Base-by-base conservation (phyloP, 2,329 filamentous ascomycete genomes). In the Botrytis byssoidea region DNA sequence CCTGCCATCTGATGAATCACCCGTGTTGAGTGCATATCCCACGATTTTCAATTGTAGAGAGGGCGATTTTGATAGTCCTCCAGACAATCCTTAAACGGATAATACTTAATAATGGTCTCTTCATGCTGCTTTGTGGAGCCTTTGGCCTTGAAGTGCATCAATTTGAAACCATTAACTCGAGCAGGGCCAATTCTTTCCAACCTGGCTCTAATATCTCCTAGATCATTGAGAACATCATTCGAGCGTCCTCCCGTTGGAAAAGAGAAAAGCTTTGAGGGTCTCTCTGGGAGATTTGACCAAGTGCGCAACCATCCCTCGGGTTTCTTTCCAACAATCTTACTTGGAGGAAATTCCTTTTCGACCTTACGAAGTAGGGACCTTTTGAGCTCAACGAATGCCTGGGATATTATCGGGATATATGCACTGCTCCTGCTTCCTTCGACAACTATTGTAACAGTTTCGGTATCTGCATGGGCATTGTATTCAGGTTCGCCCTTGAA, bases 81-180 rank as follows among this genome's bases (percentile, higher is more conserved):
- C 35, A 42, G 10, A 18, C 66, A 68, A 57, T 68, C 66, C n/a
- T 57, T 68, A 18, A 68, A 68, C 22, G 48, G 66, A 16, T 68
- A 68, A 68, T 68, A 68, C 18, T 42, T 68, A 37, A 68, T 20
- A 10, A 25, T 12, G 7, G 66, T 57, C 5, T 29, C 35, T 32
- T 22, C 8, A 18, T 68, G 48, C 48, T 57, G 35, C 42, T 22
- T 0, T 57, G 48, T 25, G 10, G 16, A 40, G 10, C 1, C 18
- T 42, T 22, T 22, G 37, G 22, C 9, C 18, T n/a, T 57, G 66
- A 68, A 68, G 6, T 25, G 35, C 48, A 68, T 32, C 9, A 68
- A 35, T n/a, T 68, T 68, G 35, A 68, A 57, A 48, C 66, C 66
- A 68, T 68, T 57, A 22, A 68, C n/a, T 42, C 66, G 66, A 68